Evolutionary conservation across 1,284 basidiomycete species (phyloP).

Genomic region (Trichosporon asahii): DNA sequence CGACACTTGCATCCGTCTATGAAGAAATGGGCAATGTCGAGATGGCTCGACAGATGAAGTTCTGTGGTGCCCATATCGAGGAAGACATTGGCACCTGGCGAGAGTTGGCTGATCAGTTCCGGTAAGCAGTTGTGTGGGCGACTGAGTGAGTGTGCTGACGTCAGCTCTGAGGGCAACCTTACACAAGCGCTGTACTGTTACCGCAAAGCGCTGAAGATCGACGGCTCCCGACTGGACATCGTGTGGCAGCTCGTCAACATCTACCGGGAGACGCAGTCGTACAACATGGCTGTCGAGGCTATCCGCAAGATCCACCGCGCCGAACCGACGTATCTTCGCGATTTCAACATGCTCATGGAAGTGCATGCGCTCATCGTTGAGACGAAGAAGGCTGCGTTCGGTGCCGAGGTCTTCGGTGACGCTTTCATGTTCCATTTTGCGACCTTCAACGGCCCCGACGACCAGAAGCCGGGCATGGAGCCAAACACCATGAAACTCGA

Average conservation of each 20-base stretch:
- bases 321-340: slow-evolving; percentile 67
- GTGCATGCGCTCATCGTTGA: slow-evolving; percentile 74
- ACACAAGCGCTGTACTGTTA: slow-evolving; percentile 92
- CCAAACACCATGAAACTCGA: slow-evolving; percentile 42
- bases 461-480: slow-evolving; percentile 14
- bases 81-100: slow-evolving; percentile 86
- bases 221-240: slow-evolving; percentile 75
- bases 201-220: slow-evolving; percentile 73
- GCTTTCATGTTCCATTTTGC: slow-evolving; percentile 59
- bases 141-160: slow-evolving; percentile 9
- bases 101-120: slow-evolving; percentile 68
- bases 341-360: slow-evolving; percentile 74
- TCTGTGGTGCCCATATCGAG: slow-evolving; percentile 84
- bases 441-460: slow-evolving; percentile 33
- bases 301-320: slow-evolving; percentile 65
- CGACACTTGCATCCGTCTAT: slow-evolving; percentile 75
- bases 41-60: slow-evolving; percentile 75
- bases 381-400: slow-evolving; percentile 62
- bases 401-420: slow-evolving; percentile 63
- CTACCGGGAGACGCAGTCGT: slow-evolving; percentile 70
- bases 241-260: slow-evolving; percentile 87
- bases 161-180: slow-evolving; percentile 64
- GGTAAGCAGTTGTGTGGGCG: slow-evolving; percentile 53
- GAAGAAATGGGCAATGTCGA: slow-evolving; percentile 65
- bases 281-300: slow-evolving; percentile 70